Evolutionary conservation across 495 filamentous ascomycete genomes (phyloP), one percentile per base, ranked within the genome.

Genomic region (Sphaerosporella brunnea): DNA sequence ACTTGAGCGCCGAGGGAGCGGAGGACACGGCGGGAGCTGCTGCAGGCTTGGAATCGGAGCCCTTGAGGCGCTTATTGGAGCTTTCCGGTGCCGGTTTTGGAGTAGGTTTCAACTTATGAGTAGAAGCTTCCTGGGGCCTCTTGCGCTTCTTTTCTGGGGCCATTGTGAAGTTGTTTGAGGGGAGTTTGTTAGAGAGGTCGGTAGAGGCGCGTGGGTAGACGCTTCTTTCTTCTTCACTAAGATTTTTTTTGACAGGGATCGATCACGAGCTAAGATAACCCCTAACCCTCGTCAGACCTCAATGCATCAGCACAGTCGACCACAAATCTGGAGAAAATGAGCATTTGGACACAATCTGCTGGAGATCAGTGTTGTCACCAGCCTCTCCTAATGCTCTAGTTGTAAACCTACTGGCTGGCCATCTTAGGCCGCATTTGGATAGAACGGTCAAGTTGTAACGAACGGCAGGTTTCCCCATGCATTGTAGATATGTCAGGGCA

Each of bases 121-220:
- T 25, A 11, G 36, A 49, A 18, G 58, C 46, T 1, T 58, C 55
- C 42, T 58, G 56, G 15, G 47, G 26, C 24, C 56, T 46, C 35
- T 59, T 59, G 7, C 56, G 46, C 30, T 58, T 58, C 39, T 54
- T 58, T 36, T 58, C 56, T 9, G 47, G 36, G 19, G 51, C 44
- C 56, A 59, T 59, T 43, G 19, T 40, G 37, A 19, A 15, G 8
- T 32, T 32, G 28, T 32, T 5, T 32, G 28, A 32, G 28, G 28
- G 5, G 28, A 5, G 28, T 13, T 5, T 5, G 28, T 32, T 32
- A 13, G 28, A 32, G 28, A 32, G 28, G 28, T 32, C 7, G 28
- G 28, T 13, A 32, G 28, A 32, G 28, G 13, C 28, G n/a, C 28
- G 28, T 13, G 5, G 28, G 13, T 5, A 32, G 5, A 32, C 13